Evolutionary conservation across 2,329 filamentous ascomycete genomes (phyloP), one percentile per base, ranked within the genome.

Genomic region (Catunica adiposa): DNA sequence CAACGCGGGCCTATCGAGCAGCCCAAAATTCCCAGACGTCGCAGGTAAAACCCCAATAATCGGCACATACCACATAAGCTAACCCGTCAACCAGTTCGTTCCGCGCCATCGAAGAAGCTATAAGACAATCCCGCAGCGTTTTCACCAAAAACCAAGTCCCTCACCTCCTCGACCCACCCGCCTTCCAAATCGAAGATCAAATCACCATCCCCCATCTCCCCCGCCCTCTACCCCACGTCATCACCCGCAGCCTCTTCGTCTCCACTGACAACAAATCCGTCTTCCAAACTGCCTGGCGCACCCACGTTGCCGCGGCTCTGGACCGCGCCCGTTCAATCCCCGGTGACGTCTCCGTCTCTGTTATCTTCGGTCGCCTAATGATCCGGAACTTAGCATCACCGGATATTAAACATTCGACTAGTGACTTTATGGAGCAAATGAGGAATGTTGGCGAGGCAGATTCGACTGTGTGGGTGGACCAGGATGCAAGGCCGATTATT

Each of bases 291-390:
- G 31, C 53, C 11, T 50, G 46, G 26, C 17, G 31, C 8, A 50
- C 23, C 14, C 46, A 55, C 14, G 5, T 50, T 14, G 5, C 25
- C 20, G 22, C 17, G 25, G 11, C n/a, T 11, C 40, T 47, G n/a
- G 20, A 55, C 23, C 42, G 53, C 2, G 31, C 53, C 15, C 44
- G 53, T 15, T 22, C 47, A 7, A 22, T 31, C 29, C 53, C 42
- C n/a, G 53, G 53, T 26, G 29, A 55, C 9, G n/a, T 55, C 37
- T n/a, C 29, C 17, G 25, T 55, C 3, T 37, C 46, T 14, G 22
- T 55, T 2, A 37, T 37, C 44, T 55, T 55, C 37, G 53, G 53
- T 3, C 46, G 53, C 7, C 37, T 55, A 11, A 11, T 55, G 11
- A 40, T 55, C 44, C 29, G 40, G 17, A 22, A 26, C 15, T 23